A percentile compares a stretch with the other conserved stretches of the same genome.
phyloP scores from a whole-genome alignment of 2,329 filamentous ascomycete species.

The Chlorencoelia australis region DNA sequence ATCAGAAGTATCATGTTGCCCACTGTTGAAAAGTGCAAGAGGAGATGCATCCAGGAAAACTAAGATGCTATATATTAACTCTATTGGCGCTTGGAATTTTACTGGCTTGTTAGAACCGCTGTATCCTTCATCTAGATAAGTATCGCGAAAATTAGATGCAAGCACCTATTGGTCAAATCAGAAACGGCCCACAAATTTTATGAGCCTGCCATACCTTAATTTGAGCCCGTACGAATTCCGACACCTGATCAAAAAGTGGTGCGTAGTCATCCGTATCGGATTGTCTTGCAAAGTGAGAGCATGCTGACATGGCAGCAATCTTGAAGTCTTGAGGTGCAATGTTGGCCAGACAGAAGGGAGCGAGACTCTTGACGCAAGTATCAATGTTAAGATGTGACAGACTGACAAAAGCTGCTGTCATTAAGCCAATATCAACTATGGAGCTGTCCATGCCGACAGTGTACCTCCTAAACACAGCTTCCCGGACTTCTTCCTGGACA shows the following conservation, averaged over 20 bases:
- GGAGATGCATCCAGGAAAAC: conserved; percentile 47
- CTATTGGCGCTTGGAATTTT: conserved; percentile 31
- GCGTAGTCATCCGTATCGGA: conserved; percentile 39
- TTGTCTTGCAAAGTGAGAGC: conserved; percentile 50
- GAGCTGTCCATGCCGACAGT: conserved; percentile 36
- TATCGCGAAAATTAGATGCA: conserved; percentile 17
- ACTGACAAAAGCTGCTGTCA: conserved; percentile 57
- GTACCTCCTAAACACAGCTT: conserved; percentile 51
- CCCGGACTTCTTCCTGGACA: conserved; percentile 57
- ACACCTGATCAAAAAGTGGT: conserved; percentile 43
- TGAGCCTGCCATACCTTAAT: conserved; percentile 37
- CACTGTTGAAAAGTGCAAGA: conserved; percentile 35
- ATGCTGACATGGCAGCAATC: conserved; percentile 51
- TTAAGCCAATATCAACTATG: conserved; percentile 51
- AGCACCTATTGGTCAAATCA: conserved; percentile 16
- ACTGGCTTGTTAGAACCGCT: conserved; percentile 32
- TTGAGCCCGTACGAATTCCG: conserved; percentile 46
- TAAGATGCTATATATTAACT: conserved; percentile 43
- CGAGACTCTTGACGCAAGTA: conserved; percentile 44
- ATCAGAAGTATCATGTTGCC: conserved; percentile 28
- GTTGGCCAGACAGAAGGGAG: conserved; percentile 45
- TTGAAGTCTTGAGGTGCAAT: conserved; percentile 50
- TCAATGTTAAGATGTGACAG: conserved; percentile 52
- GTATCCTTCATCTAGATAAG: conserved; percentile 29
- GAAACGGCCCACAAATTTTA: conserved; percentile 1